Evolutionary conservation across 2,329 filamentous ascomycete species (phyloP), one percentile per base, ranked within the genome.

Genomic region (Monosporascus sp.): DNA sequence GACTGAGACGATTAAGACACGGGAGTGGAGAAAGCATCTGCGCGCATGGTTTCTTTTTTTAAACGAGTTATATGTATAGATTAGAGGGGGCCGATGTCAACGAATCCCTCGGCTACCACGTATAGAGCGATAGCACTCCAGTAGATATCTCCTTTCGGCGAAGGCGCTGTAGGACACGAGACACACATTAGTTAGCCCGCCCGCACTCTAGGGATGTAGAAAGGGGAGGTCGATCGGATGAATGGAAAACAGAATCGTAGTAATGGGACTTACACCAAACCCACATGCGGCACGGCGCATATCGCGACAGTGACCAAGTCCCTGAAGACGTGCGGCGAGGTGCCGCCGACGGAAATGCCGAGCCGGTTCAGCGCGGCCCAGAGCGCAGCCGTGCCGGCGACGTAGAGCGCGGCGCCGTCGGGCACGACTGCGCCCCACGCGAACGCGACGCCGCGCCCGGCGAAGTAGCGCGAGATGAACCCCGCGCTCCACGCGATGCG

Each of bases 401-500:
- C 77, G 3, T 74, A 69, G 7, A 74, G 64, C 3, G 74, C 76
- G 43, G 70, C 51, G 1, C 72, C 69, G 18, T 68, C 69, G 1
- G 82, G 80, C 50, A 77, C 50, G 20, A 83, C 60, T 6, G 68
- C 69, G 6, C 63, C 50, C 39, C 79, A 56, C 39, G 65, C 62
- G 27, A 85, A 72, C 4, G 60, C 59, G 7, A 68, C 69, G 2
- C 72, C 75, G 44, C 79, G 72, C 17, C 65, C 66, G 5, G 53
- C 62, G 55, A 95, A 85, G 67, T 85, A 95, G 0, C 68, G 60
- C 36, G 69, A 73, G 53, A 97, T 88, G 66, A 96, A 99, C 45
- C 68, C 65, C 18, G 74, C 72, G 64, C 91, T 94, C 89, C 91
- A 99, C 7, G 82, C 56, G 53, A 96, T 95, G 56, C 94, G 83